Evolutionary conservation across 768 basidiomycete species (phyloP).

Genomic region (Macrolepiota fuliginosa): DNA sequence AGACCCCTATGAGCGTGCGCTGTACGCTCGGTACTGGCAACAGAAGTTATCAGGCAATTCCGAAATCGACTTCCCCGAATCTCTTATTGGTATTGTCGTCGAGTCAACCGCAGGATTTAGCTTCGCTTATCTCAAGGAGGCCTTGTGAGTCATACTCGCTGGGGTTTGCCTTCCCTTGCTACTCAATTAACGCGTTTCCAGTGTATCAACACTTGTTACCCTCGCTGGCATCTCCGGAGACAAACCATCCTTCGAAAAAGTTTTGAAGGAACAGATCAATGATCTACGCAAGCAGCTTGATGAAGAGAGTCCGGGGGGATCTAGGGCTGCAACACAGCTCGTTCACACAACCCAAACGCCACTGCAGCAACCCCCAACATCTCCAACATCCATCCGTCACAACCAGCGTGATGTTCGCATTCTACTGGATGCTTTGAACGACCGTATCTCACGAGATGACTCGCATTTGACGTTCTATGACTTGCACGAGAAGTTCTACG

Average conservation of each 20-base stretch:
- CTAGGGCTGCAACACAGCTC: background rate
- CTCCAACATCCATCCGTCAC: background rate
- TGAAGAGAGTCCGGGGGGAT: slow-evolving; percentile 23
- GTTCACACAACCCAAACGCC: slow-evolving; percentile 29
- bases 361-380: background rate
- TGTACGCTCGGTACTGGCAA: slow-evolving; percentile 82
- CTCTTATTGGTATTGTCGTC: slow-evolving; percentile 58
- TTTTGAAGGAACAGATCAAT: slow-evolving; percentile 59
- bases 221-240: slow-evolving; percentile 53
- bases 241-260: slow-evolving; percentile 45
- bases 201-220: slow-evolving; percentile 72
- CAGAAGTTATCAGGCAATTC: slow-evolving; percentile 64
- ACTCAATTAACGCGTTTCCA: slow-evolving; percentile 23
- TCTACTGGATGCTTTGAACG: slow-evolving; percentile 20
- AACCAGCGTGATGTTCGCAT: slow-evolving; percentile 17
- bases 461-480: background rate
- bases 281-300: slow-evolving; percentile 65
- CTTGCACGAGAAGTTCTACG: background rate
- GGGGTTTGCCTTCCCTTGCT: background rate
- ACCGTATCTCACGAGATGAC: background rate
- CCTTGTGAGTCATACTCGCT: slow-evolving; percentile 56
- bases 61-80: slow-evolving; percentile 64
- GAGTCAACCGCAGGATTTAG: slow-evolving; percentile 65
- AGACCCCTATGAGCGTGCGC: slow-evolving; percentile 53
- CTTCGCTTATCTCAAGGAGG: slow-evolving; percentile 89